Base-by-base conservation (phyloP, 495 filamentous ascomycete species). In the Penicillium riverlandense region DNA sequence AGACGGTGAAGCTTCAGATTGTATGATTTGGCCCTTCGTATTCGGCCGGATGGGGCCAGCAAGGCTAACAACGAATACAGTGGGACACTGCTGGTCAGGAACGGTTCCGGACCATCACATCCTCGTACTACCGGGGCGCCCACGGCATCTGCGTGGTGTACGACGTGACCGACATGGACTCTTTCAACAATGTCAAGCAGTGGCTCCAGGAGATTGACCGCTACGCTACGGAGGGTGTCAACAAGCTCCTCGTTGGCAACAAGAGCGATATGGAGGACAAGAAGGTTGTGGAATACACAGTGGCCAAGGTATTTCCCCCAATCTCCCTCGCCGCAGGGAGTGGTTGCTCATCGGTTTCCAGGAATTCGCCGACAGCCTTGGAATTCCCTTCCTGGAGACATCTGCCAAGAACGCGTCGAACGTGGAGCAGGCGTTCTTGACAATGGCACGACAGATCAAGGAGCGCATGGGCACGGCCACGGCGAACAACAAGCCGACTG, bases 241-340 rank as follows among this genome's bases (percentile, higher is more conserved):
- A 97, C 79, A 97, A 97, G 74, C 80, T 98, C 40, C 82, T 98
- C 44, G 92, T 98, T 43, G 92, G 92, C 57, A 98, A 98, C 83
- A 98, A 98, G 84, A 94, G 88, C 67, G 92, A 98, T 86, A 97
- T 98, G 88, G 82, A 92, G 53, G 92, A 98, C 71, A 97, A 98
- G 85, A 98, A 97, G 75, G 94, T 97, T 8, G 92, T 98, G 34
- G 94, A 97, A 64, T 97, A 98, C 79, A 95, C 90, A 47, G 94
- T 96, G 51, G 92, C 94, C 41, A 98, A 98, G 87, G 92, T 96
- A 69, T 16, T 74, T 58, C 35, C 37, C 43, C 34, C 39, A 15
- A 13, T 37, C 30, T 34, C 11, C 11, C 38, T n/a, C 8, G 5
- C n/a, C 15, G 33, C 47, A 69, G 51, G 63, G 33, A 13, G 38